These are phyloP conservation scores for Colletotrichum sidae DNA, from an alignment of 2,329 filamentous ascomycete species.

Conservation along the genomic window DNA sequence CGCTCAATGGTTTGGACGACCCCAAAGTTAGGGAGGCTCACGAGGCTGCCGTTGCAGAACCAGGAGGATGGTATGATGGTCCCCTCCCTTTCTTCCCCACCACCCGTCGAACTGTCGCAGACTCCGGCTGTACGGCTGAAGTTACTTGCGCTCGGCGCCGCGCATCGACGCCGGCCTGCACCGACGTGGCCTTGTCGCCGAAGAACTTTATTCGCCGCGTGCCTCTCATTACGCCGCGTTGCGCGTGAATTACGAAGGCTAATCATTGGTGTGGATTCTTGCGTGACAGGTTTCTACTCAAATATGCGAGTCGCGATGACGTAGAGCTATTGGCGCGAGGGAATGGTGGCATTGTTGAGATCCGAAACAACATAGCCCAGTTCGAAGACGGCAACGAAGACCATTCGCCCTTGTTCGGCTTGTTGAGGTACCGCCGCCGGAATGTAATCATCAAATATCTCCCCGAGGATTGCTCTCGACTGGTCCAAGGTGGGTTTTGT, in stretches of 20 bases:
- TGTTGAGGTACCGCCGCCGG: slow-evolving; percentile 87
- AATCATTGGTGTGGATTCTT: slow-evolving; percentile 22
- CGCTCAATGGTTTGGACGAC: slow-evolving; percentile 93
- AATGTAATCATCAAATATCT: slow-evolving; percentile 94
- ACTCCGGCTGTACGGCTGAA: slow-evolving; percentile 6
- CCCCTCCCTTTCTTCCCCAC: slow-evolving; percentile 35
- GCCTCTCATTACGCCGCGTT: slow-evolving; percentile 36
- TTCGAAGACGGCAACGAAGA: slow-evolving; percentile 71
- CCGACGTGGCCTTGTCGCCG: background rate
- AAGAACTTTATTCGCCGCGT: slow-evolving; percentile 1
- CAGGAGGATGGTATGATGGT: slow-evolving; percentile 91
- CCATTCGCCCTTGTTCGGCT: slow-evolving; percentile 89
- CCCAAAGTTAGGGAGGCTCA: slow-evolving; percentile 85
- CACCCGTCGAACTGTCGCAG: slow-evolving; percentile 6
- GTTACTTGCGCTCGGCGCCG: background rate
- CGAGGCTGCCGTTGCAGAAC: slow-evolving; percentile 81
- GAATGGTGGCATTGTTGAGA: slow-evolving; percentile 84
- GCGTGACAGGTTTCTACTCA: slow-evolving; percentile 85
- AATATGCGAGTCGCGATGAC: slow-evolving; percentile 90
- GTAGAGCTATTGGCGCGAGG: slow-evolving; percentile 83
- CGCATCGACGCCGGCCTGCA: background rate
- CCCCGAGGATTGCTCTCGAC: slow-evolving; percentile 88
- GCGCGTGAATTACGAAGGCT: slow-evolving; percentile 18
- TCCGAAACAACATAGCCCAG: slow-evolving; percentile 79
- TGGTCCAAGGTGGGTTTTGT: slow-evolving; percentile 82